Evolutionary conservation across 2,329 filamentous ascomycete species (phyloP).

Genomic region (Chrysoporthe cubensis): DNA sequence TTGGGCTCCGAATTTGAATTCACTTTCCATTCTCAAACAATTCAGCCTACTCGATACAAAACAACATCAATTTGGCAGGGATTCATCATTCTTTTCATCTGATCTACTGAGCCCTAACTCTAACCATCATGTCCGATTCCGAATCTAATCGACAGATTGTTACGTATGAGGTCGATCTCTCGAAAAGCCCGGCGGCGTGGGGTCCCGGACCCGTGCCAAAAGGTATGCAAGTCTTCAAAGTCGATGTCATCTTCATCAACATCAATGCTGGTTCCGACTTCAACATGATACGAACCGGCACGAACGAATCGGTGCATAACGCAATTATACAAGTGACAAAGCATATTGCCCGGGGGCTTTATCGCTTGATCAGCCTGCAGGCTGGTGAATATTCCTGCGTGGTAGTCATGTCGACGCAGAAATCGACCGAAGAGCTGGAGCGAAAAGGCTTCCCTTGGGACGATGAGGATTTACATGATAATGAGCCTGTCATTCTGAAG

Average conservation of each 20-base stretch:
- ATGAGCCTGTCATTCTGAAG: conserved; percentile 1
- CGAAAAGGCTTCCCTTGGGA: conserved; percentile 3
- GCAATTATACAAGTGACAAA: conserved; percentile 19
- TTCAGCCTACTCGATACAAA: background rate
- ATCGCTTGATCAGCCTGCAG: conserved; percentile 23
- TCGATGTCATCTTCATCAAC: conserved; percentile 20
- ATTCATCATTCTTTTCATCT: background rate
- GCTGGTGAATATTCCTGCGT: conserved; percentile 20
- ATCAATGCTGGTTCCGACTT: conserved; percentile 22
- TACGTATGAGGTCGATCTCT: background rate
- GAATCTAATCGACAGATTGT: background rate
- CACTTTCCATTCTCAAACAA: background rate
- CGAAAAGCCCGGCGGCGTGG: background rate
- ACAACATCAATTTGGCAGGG: background rate
- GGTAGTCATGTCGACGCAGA: conserved; percentile 11
- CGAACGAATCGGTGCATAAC: conserved; percentile 13
- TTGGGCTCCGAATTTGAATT: background rate
- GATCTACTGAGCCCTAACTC: background rate
- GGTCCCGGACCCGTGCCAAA: background rate
- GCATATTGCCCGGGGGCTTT: conserved; percentile 24
- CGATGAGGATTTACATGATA: background rate
- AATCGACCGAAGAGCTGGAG: background rate
- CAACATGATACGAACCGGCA: conserved; percentile 8
- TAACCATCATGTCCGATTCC: background rate
- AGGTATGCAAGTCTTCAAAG: background rate